These are phyloP conservation scores for Diaporthe vaccinii DNA, from an alignment of 2,329 filamentous ascomycete species.

Conservation along the genomic window DNA sequence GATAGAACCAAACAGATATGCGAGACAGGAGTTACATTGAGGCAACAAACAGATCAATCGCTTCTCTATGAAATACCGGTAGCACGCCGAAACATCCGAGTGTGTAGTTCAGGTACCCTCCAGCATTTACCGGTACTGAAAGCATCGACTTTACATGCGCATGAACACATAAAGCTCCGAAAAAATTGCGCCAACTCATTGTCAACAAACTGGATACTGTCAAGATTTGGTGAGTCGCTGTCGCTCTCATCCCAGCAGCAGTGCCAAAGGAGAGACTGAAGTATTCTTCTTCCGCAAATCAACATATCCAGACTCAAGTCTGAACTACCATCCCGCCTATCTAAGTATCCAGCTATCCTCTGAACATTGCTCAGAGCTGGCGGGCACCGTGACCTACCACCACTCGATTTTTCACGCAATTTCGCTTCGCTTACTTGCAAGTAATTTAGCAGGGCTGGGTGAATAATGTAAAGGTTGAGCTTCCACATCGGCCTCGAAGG, in stretches of 20 bases:
- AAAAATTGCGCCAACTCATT: background rate
- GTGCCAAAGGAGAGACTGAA: background rate
- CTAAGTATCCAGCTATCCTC: background rate
- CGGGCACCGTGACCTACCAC: background rate
- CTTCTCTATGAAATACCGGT: too few species aligned
- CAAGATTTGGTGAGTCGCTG: background rate
- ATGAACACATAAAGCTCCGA: too few species aligned
- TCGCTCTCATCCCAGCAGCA: background rate
- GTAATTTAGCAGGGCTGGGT: background rate
- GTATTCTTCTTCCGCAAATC: background rate
- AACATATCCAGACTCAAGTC: background rate
- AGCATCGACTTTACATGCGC: too few species aligned
- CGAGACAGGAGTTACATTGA: too few species aligned
- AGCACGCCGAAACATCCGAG: too few species aligned
- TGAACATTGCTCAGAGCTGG: background rate
- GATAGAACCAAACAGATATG: too few species aligned
- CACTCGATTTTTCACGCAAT: background rate
- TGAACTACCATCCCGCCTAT: background rate
- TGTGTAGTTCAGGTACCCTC: too few species aligned
- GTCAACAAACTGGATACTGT: background rate
- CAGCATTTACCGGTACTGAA: too few species aligned
- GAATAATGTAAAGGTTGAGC: background rate
- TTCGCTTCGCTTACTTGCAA: background rate
- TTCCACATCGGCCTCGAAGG: slow-evolving; percentile 25
- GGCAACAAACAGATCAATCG: too few species aligned